A percentile compares a stretch with the other conserved stretches of the same genome.
phyloP scores from a whole-genome alignment of 2,329 filamentous ascomycete species.

The Hyphodiscus sp. region DNA sequence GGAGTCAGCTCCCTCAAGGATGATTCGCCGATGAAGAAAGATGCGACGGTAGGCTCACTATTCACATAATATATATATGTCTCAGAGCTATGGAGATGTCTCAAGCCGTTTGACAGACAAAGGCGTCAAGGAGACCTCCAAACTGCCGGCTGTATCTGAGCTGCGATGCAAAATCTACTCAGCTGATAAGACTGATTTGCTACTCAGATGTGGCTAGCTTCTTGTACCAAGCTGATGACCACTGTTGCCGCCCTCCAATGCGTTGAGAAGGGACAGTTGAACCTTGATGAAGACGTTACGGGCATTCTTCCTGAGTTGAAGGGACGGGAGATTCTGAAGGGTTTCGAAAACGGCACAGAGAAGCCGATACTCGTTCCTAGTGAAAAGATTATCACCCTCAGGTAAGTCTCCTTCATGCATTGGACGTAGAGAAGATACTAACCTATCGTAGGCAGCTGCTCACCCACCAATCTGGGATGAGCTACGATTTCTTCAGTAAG shows the following conservation, averaged over 20 bases:
- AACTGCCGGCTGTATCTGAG: too few species aligned
- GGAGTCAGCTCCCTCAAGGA: slow-evolving; percentile 39
- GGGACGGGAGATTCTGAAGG: slow-evolving; percentile 22
- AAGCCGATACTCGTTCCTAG: slow-evolving; percentile 17
- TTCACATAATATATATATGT: too few species aligned
- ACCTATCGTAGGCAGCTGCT: slow-evolving; percentile 18
- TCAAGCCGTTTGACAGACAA: too few species aligned
- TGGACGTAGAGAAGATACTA: neutral
- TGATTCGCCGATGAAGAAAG: slow-evolving; percentile 50
- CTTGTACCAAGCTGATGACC: slow-evolving; percentile 49
- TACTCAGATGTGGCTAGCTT: slow-evolving; percentile 58
- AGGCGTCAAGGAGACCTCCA: too few species aligned
- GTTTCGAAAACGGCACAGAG: slow-evolving; percentile 17
- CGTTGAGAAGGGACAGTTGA: slow-evolving; percentile 44
- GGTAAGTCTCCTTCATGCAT: slow-evolving; percentile 11
- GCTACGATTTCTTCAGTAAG: slow-evolving; percentile 22
- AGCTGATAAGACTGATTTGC: too few species aligned
- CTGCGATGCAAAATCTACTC: too few species aligned
- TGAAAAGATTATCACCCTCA: slow-evolving; percentile 25
- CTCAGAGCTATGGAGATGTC: too few species aligned
- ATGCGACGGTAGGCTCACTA: too few species aligned
- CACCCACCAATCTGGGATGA: slow-evolving; percentile 23
- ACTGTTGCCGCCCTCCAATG: slow-evolving; percentile 49
- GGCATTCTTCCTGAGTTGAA: slow-evolving; percentile 23
- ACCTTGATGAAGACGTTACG: slow-evolving; percentile 39